Percentiles rank a stretch among this genome's conserved stretches.
phyloP scores from a whole-genome alignment of 495 filamentous ascomycete genomes.

The Sphaerosporella brunnea region DNA sequence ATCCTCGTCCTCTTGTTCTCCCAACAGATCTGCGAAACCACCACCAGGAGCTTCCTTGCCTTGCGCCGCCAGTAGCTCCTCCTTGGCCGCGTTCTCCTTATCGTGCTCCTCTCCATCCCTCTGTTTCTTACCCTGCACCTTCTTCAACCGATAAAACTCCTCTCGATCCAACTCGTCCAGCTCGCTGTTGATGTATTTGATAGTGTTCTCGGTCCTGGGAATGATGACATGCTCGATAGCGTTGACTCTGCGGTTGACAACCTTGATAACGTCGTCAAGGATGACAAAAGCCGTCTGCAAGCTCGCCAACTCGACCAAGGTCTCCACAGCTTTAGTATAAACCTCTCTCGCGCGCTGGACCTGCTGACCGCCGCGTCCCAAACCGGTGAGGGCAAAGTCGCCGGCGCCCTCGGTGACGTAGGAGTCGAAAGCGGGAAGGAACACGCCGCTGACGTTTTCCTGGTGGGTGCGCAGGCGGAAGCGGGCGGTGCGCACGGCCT shows the following conservation, averaged over 20 bases:
- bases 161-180: constrained; percentile 95
- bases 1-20: not conserved
- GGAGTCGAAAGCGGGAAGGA: constrained; percentile 84
- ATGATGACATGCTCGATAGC: constrained; percentile 99
- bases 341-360: constrained; percentile 90
- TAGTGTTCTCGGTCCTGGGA: constrained; percentile 93
- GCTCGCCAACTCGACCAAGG: constrained; percentile 87
- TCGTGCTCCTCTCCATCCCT: constrained; percentile 62
- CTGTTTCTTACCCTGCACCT: constrained; percentile 68
- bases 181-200: constrained; percentile 96
- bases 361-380: constrained; percentile 95
- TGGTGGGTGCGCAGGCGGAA: constrained; percentile 88
- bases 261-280: constrained; percentile 96
- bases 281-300: constrained; percentile 96
- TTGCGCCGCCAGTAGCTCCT: constrained; percentile 32
- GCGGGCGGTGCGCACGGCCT: constrained; percentile 77
- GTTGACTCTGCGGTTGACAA: constrained; percentile 95
- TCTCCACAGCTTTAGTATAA: constrained; percentile 92
- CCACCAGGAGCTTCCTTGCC: not conserved
- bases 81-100: constrained; percentile 42
- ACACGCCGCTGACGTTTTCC: constrained; percentile 94
- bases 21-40: not conserved
- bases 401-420: constrained; percentile 72
- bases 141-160: constrained; percentile 96
- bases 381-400: constrained; percentile 87